Evolutionary conservation across 2,329 filamentous ascomycete species (phyloP).

Genomic region (Phaeosphaeria sp.): DNA sequence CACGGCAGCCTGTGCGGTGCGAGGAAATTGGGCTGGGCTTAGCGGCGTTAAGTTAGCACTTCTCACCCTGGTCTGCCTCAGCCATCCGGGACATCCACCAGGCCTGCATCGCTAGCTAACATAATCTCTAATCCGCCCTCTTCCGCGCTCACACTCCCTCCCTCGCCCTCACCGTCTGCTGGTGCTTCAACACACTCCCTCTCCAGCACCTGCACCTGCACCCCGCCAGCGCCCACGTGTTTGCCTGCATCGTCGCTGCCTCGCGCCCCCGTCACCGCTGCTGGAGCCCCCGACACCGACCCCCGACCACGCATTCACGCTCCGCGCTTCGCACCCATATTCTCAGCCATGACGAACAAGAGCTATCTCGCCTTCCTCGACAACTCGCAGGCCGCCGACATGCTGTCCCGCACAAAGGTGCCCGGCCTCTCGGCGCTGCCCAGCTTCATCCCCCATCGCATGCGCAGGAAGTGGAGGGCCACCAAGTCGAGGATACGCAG

Average conservation of each 20-base stretch:
- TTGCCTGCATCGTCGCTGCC: slow-evolving; percentile 28
- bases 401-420: slow-evolving; percentile 52
- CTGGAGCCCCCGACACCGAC: slow-evolving; percentile 6
- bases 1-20: slow-evolving; percentile 13
- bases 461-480: slow-evolving; percentile 69
- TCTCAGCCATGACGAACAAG: slow-evolving; percentile 39
- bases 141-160: slow-evolving; percentile 14
- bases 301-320: slow-evolving; percentile 3
- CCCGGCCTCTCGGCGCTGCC: slow-evolving; percentile 58
- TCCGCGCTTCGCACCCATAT: background rate
- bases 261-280: slow-evolving; percentile 7
- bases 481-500: slow-evolving; percentile 70
- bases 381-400: slow-evolving; percentile 34
- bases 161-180: slow-evolving; percentile 11
- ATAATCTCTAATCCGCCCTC: slow-evolving; percentile 38
- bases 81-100: slow-evolving; percentile 40
- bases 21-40: slow-evolving; percentile 20
- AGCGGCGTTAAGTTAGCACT: slow-evolving; percentile 17
- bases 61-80: slow-evolving; percentile 30
- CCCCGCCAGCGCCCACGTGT: slow-evolving; percentile 18
- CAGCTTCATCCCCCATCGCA: slow-evolving; percentile 66
- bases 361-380: slow-evolving; percentile 46
- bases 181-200: slow-evolving; percentile 6
- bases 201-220: slow-evolving; percentile 4
- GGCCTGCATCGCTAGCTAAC: slow-evolving; percentile 33